These are phyloP conservation scores for Tolypocladium nubicola DNA, from an alignment of 2,329 filamentous ascomycete species.

Conservation along the genomic window DNA sequence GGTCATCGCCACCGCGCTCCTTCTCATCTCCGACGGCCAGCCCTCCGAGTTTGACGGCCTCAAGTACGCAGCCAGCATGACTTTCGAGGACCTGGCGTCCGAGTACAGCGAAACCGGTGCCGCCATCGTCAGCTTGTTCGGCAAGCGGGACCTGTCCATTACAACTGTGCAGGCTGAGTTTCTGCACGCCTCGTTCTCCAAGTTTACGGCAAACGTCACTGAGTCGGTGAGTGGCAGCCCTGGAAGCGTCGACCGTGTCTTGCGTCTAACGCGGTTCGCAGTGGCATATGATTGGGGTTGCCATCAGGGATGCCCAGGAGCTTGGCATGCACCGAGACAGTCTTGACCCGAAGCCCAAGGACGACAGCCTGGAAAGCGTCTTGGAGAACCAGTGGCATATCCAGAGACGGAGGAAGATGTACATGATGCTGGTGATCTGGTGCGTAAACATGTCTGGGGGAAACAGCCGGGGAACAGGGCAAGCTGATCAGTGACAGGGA, in stretches of 20 bases:
- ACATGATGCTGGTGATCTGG: slow-evolving; percentile 40
- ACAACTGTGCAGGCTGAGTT: slow-evolving; percentile 49
- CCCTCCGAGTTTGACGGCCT: slow-evolving; percentile 41
- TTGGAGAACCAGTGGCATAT: slow-evolving; percentile 49
- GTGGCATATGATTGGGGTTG: slow-evolving; percentile 46
- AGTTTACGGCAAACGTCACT: slow-evolving; percentile 47
- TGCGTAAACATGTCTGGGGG: slow-evolving; percentile 4
- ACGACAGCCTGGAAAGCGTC: slow-evolving; percentile 34
- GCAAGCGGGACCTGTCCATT: slow-evolving; percentile 45
- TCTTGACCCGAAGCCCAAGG: slow-evolving; percentile 37
- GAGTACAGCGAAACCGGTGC: slow-evolving; percentile 51
- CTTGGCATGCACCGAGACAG: slow-evolving; percentile 47
- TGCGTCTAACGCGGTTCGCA: slow-evolving; percentile 10
- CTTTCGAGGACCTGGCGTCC: slow-evolving; percentile 47
- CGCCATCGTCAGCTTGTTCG: slow-evolving; percentile 41
- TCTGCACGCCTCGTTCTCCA: slow-evolving; percentile 43
- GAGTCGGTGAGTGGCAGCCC: slow-evolving; percentile 32
- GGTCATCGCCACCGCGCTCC: slow-evolving; percentile 41
- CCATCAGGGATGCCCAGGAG: slow-evolving; percentile 52
- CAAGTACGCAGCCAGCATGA: slow-evolving; percentile 49
- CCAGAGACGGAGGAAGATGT: slow-evolving; percentile 43
- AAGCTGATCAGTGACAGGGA: slow-evolving; percentile 29
- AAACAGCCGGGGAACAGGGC: not conserved
- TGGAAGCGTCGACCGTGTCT: too few relatives aligned
- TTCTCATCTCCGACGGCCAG: slow-evolving; percentile 37